Base-by-base conservation (phyloP, 257 asterid genomes). In the Voacanga thouarsii region DNA sequence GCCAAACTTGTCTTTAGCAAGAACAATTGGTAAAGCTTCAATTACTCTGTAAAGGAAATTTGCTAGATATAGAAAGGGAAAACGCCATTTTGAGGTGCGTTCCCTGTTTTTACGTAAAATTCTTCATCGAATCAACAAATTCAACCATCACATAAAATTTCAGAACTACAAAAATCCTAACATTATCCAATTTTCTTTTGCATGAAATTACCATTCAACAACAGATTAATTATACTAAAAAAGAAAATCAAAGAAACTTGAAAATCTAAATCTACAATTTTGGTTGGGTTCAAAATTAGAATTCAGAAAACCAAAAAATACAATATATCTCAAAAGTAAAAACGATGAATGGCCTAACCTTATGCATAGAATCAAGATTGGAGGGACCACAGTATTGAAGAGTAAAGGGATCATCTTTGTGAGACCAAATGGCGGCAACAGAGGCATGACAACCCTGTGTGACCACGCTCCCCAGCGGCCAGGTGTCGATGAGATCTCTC, bases 401-500 rank as follows among this genome's bases (percentile, higher is more conserved):
- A 45, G 99, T 95, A 53, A 85, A 75, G 18, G 89, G 87, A 73
- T 95, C 98, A 23, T 89, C 97, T 87, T 86, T 93, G 84, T 87
- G 84, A 49, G 85, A 59, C 93, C 95, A 89, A 60, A 95, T 84
- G 41, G 98, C 96, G 57, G 96, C 98, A 70, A 95, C 97, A 77
- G 99, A 85, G 85, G 98, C 99, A 85, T 95, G 96, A 87, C 98
- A 95, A 49, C 99, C 98, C 88, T 93, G 99, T 18, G 98, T 90
- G 9, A 93, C 89, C 68, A 90, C 85, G 79, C 99, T 95, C 57
- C 99, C 99, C 33, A 95, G 84, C 30, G 99, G 97, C 99, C 98
- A 95, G 69, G 91, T 61, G 79, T 91, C 96, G 74, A 95, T 91
- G 44, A 95, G 74, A 86, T 95, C 99, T 81, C 99, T 80, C 80